phyloP scores from a whole-genome alignment of 805 yeast species.

The Yarrowia divulgata region DNA sequence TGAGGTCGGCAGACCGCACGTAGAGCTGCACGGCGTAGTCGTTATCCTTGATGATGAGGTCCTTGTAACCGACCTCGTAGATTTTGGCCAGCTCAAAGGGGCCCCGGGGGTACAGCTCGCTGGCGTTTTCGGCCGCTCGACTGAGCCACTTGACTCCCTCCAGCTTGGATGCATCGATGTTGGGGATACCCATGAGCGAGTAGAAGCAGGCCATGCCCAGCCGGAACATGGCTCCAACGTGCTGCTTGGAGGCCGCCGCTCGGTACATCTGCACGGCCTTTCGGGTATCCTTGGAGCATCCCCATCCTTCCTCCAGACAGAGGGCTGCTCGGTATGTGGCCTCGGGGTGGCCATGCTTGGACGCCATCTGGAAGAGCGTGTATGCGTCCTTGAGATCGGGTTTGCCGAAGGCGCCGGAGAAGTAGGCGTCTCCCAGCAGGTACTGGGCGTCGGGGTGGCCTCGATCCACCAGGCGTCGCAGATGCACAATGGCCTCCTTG shows the following conservation, averaged over 20 bases:
- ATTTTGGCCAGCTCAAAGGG: slow-evolving; percentile 91
- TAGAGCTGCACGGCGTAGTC: slow-evolving; percentile 86
- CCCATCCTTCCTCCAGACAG: slow-evolving; percentile 93
- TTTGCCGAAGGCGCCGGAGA: slow-evolving; percentile 84
- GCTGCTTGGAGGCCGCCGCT: slow-evolving; percentile 88
- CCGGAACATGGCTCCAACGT: slow-evolving; percentile 96
- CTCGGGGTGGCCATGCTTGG: slow-evolving; percentile 91
- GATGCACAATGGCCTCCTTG: slow-evolving; percentile 76
- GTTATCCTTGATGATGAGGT: slow-evolving; percentile 82
- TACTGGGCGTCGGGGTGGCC: slow-evolving; percentile 93
- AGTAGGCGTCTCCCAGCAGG: slow-evolving; percentile 85
- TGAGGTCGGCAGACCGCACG: slow-evolving; percentile 86
- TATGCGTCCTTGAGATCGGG: slow-evolving; percentile 81
- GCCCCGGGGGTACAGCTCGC: slow-evolving; percentile 86
- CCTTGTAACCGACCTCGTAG: slow-evolving; percentile 82
- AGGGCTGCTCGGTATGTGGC: slow-evolving; percentile 89
- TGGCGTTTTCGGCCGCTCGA: slow-evolving; percentile 84
- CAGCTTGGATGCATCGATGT: slow-evolving; percentile 71
- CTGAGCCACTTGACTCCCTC: slow-evolving; percentile 92
- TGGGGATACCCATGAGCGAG: slow-evolving; percentile 78
- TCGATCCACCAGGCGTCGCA: slow-evolving; percentile 74
- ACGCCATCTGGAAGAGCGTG: slow-evolving; percentile 80
- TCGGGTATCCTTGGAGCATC: slow-evolving; percentile 86
- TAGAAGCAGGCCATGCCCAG: slow-evolving; percentile 87
- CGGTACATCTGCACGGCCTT: slow-evolving; percentile 82